Evolutionary conservation across 495 filamentous ascomycete species (phyloP), one percentile per base, ranked within the genome.

Genomic region (Neurospora sp.): DNA sequence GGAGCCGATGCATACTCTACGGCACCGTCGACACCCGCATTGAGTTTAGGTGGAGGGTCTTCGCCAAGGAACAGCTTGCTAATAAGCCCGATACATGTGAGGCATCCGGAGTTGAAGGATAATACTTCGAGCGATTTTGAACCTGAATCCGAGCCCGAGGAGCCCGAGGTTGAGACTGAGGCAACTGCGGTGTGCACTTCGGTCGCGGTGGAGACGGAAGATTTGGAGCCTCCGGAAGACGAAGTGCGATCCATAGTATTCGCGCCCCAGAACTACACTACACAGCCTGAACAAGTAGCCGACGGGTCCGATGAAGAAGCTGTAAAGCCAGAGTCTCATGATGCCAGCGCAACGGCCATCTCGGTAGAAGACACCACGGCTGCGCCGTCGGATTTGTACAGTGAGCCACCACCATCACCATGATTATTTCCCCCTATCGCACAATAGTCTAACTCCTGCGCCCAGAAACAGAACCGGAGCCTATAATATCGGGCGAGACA

Each of bases 11-110:
- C 74, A 16, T 76, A 78, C 72, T 80, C 80, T 37, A 80, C 78
- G 35, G 76, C 80, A 46, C 82, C 82, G 11, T 81, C 82, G 10
- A 83, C 82, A 20, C 82, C 82, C 22, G 82, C 74, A 8, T 53
- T 84, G 12, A 79, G 78, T 71, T 76, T 73, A 22, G 81, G 82
- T 35, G 73, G 70, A 20, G 78, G 76, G 11, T 79, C 81, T 4
- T 84, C 82, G 39, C 81, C 80, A 22, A 76, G 77, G 20, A 76
- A 80, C 71, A 84, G 81, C 70, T 41, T 81, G 35, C 37, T 80
- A 71, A 75, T 70, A 37, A 80, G 79, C n/a, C 79, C 80, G 10
- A 59, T 68, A 48, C 73, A 38, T 31, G 53, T 72, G 40, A 73
- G 76, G 65, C 20, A 71, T 4, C 71, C 75, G 71, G 75, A 69